These are phyloP conservation scores for Fistulinella cinereoalba DNA, from an alignment of 1,284 basidiomycete genomes.

Conservation along the genomic window DNA sequence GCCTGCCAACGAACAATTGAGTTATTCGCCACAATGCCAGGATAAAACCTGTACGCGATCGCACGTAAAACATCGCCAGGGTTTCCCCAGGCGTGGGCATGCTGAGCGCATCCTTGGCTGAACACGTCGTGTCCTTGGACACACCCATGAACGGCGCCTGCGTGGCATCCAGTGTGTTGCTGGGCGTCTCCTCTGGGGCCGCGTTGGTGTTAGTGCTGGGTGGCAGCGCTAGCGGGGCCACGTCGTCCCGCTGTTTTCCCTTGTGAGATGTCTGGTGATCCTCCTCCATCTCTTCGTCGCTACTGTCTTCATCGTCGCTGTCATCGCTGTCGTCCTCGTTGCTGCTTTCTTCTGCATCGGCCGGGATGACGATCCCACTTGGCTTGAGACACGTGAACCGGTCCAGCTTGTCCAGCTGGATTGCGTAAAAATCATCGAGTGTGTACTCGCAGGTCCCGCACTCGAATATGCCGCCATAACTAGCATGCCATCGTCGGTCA, in stretches of 20 bases:
- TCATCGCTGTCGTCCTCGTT: constrained; percentile 55
- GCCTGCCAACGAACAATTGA: constrained; percentile 38
- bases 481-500: constrained; percentile 35
- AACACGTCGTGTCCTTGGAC: constrained; percentile 59
- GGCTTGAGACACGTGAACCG: constrained; percentile 69
- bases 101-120: constrained; percentile 72
- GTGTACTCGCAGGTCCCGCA: constrained; percentile 80
- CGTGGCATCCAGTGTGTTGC: too few species aligned
- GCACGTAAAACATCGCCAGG: constrained; percentile 80
- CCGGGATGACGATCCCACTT: constrained; percentile 59
- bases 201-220: too few species aligned
- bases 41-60: constrained; percentile 54
- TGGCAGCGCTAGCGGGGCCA: background rate
- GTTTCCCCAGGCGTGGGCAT: constrained; percentile 91
- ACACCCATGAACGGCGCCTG: constrained; percentile 73
- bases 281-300: constrained; percentile 39
- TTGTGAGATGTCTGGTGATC: too few species aligned
- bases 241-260: too few species aligned
- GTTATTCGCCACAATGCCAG: background rate
- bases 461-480: constrained; percentile 88
- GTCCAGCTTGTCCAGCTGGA: constrained; percentile 82
- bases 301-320: too few species aligned
- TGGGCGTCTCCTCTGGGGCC: too few species aligned
- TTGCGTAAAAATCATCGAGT: constrained; percentile 76
- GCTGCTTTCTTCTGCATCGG: constrained; percentile 60